A percentile compares a stretch with the other conserved stretches of the same genome.
Conservation (phyloP, 176 grass and related monocot species). For the Triticum aestivum region IWGSC_CS_RefSeq_v2.1 NC_057795.1:684921573-684922072, state of each 20-base stretch:
- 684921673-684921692: background rate
- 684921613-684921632: no score
- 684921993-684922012: slow-evolving; percentile 51
- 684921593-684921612: no score
- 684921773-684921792: background rate
- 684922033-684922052: slow-evolving; percentile 11
- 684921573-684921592: no score
- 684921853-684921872: background rate
- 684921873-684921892: slow-evolving; percentile 9
- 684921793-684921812: background rate
- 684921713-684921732: background rate
- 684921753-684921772: background rate
- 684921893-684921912: background rate
- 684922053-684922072: slow-evolving; percentile 42
- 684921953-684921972: slow-evolving; percentile 39
- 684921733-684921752: background rate
- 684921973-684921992: slow-evolving; percentile 45
- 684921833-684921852: background rate
- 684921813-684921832: background rate
- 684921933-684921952: slow-evolving; percentile 15
- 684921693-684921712: background rate
- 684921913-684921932: background rate
- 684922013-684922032: slow-evolving; percentile 23
- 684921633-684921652: no score
- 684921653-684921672: background rate